These are phyloP conservation scores for Cryphonectria naterciae DNA, from an alignment of 2,329 filamentous ascomycete species.

Conservation along the genomic window DNA sequence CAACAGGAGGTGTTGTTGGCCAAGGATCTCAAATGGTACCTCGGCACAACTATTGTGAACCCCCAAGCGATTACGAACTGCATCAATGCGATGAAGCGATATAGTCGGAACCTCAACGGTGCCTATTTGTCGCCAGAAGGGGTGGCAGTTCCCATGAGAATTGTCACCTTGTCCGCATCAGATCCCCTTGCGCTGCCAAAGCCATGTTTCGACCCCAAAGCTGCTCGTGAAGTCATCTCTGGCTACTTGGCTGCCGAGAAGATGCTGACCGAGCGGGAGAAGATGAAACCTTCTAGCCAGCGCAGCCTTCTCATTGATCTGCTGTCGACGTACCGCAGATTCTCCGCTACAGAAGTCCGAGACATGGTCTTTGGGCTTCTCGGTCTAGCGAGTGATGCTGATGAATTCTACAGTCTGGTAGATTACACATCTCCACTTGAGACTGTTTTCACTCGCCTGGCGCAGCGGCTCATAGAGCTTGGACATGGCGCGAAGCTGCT, in stretches of 20 bases:
- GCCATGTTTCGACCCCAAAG: too few relatives aligned
- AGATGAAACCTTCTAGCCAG: background rate
- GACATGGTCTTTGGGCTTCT: background rate
- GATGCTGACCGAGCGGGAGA: background rate
- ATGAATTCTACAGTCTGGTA: background rate
- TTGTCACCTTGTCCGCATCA: too few relatives aligned
- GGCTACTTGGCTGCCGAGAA: background rate
- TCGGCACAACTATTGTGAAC: background rate
- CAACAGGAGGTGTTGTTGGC: background rate
- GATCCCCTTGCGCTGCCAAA: too few relatives aligned
- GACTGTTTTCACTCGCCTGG: background rate
- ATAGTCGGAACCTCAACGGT: background rate
- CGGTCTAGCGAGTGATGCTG: background rate
- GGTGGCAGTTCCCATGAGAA: too few relatives aligned
- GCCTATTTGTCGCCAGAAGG: background rate
- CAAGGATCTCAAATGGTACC: background rate
- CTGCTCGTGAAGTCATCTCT: background rate
- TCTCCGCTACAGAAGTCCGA: background rate
- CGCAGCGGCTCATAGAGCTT: background rate
- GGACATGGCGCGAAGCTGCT: background rate
- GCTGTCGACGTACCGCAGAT: background rate
- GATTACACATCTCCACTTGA: background rate
- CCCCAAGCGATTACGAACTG: background rate
- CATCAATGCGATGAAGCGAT: background rate
- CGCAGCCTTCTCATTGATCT: background rate